Evolutionary conservation across 257 asterid species (phyloP), one percentile per base, ranked within the genome.

Genomic region (Cinchona pubescens): DNA sequence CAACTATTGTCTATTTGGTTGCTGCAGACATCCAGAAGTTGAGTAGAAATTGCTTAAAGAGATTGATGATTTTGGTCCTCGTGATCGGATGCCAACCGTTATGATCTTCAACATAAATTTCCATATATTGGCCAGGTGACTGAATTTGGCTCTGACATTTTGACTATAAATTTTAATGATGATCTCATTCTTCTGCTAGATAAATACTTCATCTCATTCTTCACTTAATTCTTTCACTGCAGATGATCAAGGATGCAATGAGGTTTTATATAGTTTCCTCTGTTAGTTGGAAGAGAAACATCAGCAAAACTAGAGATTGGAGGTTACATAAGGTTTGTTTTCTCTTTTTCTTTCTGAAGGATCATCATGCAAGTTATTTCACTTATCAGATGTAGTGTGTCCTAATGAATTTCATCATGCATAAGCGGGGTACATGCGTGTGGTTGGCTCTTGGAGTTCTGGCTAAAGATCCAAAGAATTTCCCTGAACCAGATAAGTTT

Each of bases 231-330:
- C 49, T 43, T 59, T 59, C 65, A 76, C 32, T 67, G 55, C 85
- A 94, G 99, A 97, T 95, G 76, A 90, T 92, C 58, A 95, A 95
- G 86, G 99, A 95, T 84, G 89, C 97, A 67, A 92, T 95, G 99
- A 89, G 98, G 75, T 87, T 90, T 74, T 92, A 90, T 82, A 77
- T 86, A 16, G 96, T 88, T 62, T 95, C 99, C 23, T 97, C 99
- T n/a, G 46, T 86, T 92, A 69, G 92, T 95, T 80, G 99, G 98
- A 0, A 85, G 99, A 80, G 99, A 95, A 82, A 79, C 99, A 67
- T 91, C 95, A 38, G 82, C 92, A 4, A 48, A 85, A 82, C 96
- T 95, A 62, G 86, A 83, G 61, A 84, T 95, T 59, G 99, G 98
- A 78, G 99, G 97, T 23, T 95, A 92, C 80, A 84, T 73, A 27